Percentiles rank a stretch among this genome's conserved stretches.
Conservation (phyloP, 1,284 basidiomycete species). For the Phylloboletellus chloephorus region DNA sequence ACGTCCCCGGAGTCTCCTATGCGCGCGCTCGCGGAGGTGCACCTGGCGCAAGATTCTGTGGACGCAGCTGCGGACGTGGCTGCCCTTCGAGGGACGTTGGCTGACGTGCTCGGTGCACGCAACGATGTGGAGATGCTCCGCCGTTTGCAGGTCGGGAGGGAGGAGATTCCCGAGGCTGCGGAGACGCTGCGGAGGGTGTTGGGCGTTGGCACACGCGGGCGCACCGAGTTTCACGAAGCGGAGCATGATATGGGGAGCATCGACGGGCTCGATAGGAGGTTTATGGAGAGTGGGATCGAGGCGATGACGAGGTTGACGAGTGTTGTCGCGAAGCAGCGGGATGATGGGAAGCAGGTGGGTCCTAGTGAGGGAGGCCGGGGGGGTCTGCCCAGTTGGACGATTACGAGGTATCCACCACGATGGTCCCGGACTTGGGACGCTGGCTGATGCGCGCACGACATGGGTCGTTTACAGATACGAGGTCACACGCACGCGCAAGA, state of each 20-base stretch:
- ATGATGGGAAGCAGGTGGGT: background rate
- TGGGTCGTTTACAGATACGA: constrained; percentile 43
- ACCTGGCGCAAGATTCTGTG: constrained; percentile 46
- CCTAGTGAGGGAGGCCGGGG: constrained; percentile 19
- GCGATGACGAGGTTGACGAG: constrained; percentile 41
- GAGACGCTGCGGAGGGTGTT: background rate
- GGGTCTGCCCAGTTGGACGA: constrained; percentile 65
- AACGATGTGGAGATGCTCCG: constrained; percentile 62
- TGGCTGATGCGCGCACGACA: background rate
- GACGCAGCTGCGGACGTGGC: constrained; percentile 52
- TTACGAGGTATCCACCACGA: constrained; percentile 44
- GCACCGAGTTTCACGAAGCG: background rate
- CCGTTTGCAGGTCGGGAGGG: constrained; percentile 55
- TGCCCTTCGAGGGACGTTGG: constrained; percentile 56
- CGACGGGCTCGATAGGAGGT: constrained; percentile 37
- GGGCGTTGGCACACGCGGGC: background rate
- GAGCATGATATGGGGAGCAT: background rate
- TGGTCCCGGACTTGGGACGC: background rate
- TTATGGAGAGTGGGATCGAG: constrained; percentile 47
- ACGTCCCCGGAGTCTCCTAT: constrained; percentile 12
- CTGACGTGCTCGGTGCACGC: constrained; percentile 48
- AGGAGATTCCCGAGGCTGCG: constrained; percentile 68
- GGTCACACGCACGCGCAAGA: constrained; percentile 55
- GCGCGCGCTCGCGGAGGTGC: constrained; percentile 34
- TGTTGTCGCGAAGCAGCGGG: constrained; percentile 2